Base-by-base conservation (phyloP, 805 yeast species). In the Starmerella powellii region DNA sequence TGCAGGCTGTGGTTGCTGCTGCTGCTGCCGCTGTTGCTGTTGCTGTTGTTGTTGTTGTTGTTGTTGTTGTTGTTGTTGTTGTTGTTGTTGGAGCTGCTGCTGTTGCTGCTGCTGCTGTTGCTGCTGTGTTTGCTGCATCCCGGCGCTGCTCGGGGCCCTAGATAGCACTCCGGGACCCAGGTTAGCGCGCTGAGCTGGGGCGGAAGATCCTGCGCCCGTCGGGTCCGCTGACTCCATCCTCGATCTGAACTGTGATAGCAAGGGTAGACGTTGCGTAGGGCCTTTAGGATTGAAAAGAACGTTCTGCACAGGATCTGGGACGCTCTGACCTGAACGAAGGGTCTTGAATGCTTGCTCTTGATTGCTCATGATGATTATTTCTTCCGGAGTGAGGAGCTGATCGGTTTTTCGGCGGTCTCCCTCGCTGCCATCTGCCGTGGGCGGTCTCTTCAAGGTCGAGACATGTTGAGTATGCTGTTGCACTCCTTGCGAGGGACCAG, bases 301-400 rank as follows among this genome's bases (percentile, higher is more conserved):
- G n/a, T 42, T 32, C 18, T 38, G 39, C 10, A 48, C 23, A 5
- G 26, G 17, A n/a, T 44, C 44, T 12, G 49, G 41, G 15, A 49
- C 12, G 12, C 44, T 37, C 29, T 39, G 45, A 28, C 47, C 49
- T 6, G 13, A 8, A 29, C 40, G 41, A 26, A 51, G 41, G 3
- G 44, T 32, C 16, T 46, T 38, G 18, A 34, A 41, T 4, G 55
- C 55, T 19, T 17, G 21, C 20, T 45, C 46, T 37, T 49, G 53
- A 30, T 36, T 13, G 20, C 19, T 34, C 27, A 48, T 31, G 15
- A 44, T 33, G 11, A 36, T 18, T 8, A 26, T 10, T 23, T 50
- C 49, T 3, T 50, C 50, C 4, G 48, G 42, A 4, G 52, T 39
- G 4, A 50, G 40, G 10, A 46, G 30, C 33, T 45, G 42, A 17